Evolutionary conservation across 2,329 filamentous ascomycete species (phyloP).

Genomic region (Sphaceloma murrayae): DNA sequence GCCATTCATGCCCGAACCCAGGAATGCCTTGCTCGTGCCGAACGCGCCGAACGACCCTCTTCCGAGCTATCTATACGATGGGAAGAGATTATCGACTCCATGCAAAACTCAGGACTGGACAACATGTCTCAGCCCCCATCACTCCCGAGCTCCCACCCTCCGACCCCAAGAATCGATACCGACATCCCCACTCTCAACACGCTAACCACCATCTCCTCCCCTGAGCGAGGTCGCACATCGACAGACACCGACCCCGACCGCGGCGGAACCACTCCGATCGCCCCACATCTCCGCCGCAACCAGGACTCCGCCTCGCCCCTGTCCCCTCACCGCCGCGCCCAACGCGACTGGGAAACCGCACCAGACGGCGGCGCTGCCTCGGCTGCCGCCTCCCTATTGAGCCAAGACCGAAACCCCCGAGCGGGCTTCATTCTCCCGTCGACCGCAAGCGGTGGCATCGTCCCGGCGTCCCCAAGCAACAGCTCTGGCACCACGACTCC

Average conservation of each 20-base stretch:
- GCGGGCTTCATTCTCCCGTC: slow-evolving; percentile 17
- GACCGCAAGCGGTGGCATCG: background rate
- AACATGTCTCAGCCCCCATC: slow-evolving; percentile 2
- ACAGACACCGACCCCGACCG: slow-evolving; percentile 22
- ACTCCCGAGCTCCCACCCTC: slow-evolving; percentile 21
- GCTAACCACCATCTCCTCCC: slow-evolving; percentile 19
- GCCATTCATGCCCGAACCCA: slow-evolving; percentile 40
- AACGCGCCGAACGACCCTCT: slow-evolving; percentile 43
- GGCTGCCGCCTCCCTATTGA: slow-evolving; percentile 18
- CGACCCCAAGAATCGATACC: slow-evolving; percentile 25
- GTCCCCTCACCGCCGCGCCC: background rate
- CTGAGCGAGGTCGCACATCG: slow-evolving; percentile 18
- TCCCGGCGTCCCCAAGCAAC: background rate
- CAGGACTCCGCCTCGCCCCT: slow-evolving; percentile 14
- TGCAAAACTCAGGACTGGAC: slow-evolving; percentile 24
- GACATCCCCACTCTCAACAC: slow-evolving; percentile 18
- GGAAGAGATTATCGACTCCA: slow-evolving; percentile 44
- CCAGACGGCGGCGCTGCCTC: slow-evolving; percentile 19
- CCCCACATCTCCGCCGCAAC: background rate
- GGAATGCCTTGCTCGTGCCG: slow-evolving; percentile 43
- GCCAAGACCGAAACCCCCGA: slow-evolving; percentile 12
- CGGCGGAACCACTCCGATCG: slow-evolving; percentile 14
- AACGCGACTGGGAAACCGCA: slow-evolving; percentile 18
- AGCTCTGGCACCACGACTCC: background rate
- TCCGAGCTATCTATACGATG: slow-evolving; percentile 41